phyloP scores from a whole-genome alignment of 148 eudicot genomes.

The Rheum nobile region DNA sequence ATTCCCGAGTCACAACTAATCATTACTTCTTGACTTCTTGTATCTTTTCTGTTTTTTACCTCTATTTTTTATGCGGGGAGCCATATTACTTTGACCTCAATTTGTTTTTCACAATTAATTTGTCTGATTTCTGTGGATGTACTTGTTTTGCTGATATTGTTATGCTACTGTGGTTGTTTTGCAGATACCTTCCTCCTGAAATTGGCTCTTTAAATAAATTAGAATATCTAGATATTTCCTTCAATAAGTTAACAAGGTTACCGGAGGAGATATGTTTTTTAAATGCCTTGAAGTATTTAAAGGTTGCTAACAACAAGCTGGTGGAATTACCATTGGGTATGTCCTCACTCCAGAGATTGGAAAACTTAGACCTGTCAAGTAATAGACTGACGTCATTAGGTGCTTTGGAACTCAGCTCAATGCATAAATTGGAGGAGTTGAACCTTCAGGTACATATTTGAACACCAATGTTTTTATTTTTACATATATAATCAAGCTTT shows the following conservation, averaged over 20 bases:
- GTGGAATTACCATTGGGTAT: conserved; percentile 57
- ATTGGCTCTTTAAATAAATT: conserved; percentile 62
- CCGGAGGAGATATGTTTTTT: conserved; percentile 68
- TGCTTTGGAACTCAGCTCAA: conserved; percentile 46
- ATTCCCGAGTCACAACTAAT: neutral
- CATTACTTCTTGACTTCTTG: too few relatives aligned
- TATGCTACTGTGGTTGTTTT: conserved; percentile 9
- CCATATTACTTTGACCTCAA: neutral
- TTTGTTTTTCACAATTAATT: neutral
- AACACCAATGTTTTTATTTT: neutral
- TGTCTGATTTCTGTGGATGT: neutral
- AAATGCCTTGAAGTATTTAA: conserved; percentile 52
- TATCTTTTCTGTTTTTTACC: neutral
- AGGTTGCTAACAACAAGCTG: conserved; percentile 72
- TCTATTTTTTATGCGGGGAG: neutral
- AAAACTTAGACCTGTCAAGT: conserved; percentile 72
- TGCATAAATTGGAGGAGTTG: conserved; percentile 61
- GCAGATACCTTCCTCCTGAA: conserved; percentile 95
- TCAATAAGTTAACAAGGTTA: conserved; percentile 69
- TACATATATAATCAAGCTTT: neutral
- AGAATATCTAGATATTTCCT: conserved; percentile 82
- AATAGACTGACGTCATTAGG: conserved; percentile 71
- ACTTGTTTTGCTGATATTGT: neutral
- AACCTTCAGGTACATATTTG: conserved; percentile 63
- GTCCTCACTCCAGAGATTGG: conserved; percentile 56